phyloP scores from a whole-genome alignment of 2,329 filamentous ascomycete species.

The Talaromyces rugulosus region DNA sequence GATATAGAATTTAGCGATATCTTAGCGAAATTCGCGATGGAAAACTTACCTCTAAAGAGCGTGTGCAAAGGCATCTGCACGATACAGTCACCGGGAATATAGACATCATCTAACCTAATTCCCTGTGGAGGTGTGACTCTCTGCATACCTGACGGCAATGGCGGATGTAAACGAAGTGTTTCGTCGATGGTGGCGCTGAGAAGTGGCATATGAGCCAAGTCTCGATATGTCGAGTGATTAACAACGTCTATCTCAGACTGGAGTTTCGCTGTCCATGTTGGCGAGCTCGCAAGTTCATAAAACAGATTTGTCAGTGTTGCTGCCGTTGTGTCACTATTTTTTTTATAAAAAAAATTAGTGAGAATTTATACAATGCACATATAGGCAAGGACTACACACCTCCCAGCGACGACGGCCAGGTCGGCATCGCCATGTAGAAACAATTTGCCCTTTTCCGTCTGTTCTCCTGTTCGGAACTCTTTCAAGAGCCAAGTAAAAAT shows the following conservation, averaged over 20 bases:
- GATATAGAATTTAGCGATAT: background rate
- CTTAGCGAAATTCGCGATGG: background rate
- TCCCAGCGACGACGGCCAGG: slow-evolving; percentile 23
- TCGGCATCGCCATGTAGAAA: slow-evolving; percentile 18
- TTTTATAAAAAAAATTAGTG: slow-evolving; percentile 18
- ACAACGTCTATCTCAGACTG: slow-evolving; percentile 16
- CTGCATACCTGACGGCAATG: slow-evolving; percentile 25
- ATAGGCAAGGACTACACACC: slow-evolving; percentile 10
- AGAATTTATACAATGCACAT: slow-evolving; percentile 12
- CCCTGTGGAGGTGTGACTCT: slow-evolving; percentile 25
- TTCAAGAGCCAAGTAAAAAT: slow-evolving; percentile 12
- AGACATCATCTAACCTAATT: slow-evolving; percentile 9
- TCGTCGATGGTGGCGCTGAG: slow-evolving; percentile 17
- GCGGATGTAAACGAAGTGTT: slow-evolving; percentile 20
- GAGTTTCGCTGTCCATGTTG: slow-evolving; percentile 14
- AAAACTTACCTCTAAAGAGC: slow-evolving; percentile 16
- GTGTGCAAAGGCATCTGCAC: slow-evolving; percentile 17
- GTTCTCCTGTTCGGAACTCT: slow-evolving; percentile 1
- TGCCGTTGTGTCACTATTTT: slow-evolving; percentile 17
- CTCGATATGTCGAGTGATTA: slow-evolving; percentile 17
- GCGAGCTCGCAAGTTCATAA: slow-evolving; percentile 18
- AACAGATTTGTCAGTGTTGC: slow-evolving; percentile 9
- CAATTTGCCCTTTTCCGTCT: slow-evolving; percentile 9
- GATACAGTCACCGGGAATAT: slow-evolving; percentile 16
- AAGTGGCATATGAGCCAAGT: slow-evolving; percentile 11